Evolutionary conservation across 208 protist genomes (phyloP).

Genomic region (Angomonas deanei): DNA sequence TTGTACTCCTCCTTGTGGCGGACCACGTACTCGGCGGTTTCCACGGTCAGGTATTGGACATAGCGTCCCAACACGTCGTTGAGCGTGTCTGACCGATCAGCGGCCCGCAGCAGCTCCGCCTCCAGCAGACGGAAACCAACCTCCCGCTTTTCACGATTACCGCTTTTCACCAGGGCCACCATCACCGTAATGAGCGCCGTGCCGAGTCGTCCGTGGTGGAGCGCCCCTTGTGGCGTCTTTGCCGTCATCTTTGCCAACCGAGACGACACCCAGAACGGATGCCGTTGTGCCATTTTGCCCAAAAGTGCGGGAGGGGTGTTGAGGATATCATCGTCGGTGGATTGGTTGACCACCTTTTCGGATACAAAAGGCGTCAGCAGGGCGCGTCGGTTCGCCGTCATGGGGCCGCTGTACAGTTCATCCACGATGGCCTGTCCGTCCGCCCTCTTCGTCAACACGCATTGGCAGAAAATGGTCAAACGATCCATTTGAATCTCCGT

Average conservation of each 20-base stretch:
- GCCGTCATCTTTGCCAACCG: background rate
- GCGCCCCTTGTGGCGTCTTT: background rate
- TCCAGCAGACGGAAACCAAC: background rate
- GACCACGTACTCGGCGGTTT: background rate
- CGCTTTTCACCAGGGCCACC: background rate
- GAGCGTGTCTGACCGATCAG: background rate
- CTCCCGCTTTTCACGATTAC: background rate
- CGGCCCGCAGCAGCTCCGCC: background rate
- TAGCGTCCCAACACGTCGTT: background rate
- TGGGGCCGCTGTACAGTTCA: background rate
- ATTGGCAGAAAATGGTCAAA: background rate
- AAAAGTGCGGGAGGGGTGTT: background rate
- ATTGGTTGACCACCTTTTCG: background rate
- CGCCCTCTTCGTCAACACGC: background rate
- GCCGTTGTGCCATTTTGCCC: background rate
- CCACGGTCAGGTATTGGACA: background rate
- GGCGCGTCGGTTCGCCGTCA: background rate
- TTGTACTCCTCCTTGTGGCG: background rate
- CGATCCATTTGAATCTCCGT: background rate
- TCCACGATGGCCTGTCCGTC: background rate
- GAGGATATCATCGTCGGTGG: background rate
- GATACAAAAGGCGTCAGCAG: background rate
- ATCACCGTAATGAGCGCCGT: background rate
- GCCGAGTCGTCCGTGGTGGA: background rate
- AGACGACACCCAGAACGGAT: background rate